Evolutionary conservation across 768 basidiomycete genomes (phyloP).

Genomic region (Xerocomellus intermedius): DNA sequence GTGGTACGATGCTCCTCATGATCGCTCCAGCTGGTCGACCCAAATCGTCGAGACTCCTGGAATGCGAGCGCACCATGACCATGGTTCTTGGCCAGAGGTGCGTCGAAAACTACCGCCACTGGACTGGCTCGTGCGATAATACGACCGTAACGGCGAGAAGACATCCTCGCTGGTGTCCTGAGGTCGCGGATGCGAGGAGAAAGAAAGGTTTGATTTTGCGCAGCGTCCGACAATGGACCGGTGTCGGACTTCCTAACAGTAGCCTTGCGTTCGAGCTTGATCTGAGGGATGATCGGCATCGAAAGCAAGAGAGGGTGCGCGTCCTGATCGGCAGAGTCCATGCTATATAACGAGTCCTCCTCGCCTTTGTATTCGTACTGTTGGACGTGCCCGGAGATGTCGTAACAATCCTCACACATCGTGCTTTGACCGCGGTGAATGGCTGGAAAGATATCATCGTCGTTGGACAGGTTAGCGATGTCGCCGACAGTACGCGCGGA

Average conservation of each 20-base stretch:
- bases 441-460: background rate
- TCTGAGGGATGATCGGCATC: slow-evolving; percentile 29
- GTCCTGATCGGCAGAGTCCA: slow-evolving; percentile 27
- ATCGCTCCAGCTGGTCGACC: background rate
- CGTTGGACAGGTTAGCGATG: slow-evolving; percentile 2
- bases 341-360: slow-evolving; percentile 23
- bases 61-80: background rate
- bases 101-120: background rate
- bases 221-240: background rate
- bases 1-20: background rate
- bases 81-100: background rate
- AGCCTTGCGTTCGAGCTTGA: slow-evolving; percentile 28
- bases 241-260: slow-evolving; percentile 17
- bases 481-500: slow-evolving; percentile 11
- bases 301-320: slow-evolving; percentile 23
- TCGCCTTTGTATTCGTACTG: slow-evolving; percentile 7
- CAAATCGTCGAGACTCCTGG: background rate
- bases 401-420: background rate
- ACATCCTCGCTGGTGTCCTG: slow-evolving; percentile 9
- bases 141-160: slow-evolving; percentile 19
- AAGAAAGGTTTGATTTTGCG: slow-evolving; percentile 10
- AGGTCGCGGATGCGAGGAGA: slow-evolving; percentile 21
- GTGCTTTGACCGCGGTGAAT: slow-evolving; percentile 1
- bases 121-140: background rate
- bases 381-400: background rate